Percentiles rank a stretch among this genome's conserved stretches.
These are phyloP conservation scores for Saccharum hybrid DNA, from an alignment of 202 grass and related monocot genomes.

Conservation along the genomic window DNA sequence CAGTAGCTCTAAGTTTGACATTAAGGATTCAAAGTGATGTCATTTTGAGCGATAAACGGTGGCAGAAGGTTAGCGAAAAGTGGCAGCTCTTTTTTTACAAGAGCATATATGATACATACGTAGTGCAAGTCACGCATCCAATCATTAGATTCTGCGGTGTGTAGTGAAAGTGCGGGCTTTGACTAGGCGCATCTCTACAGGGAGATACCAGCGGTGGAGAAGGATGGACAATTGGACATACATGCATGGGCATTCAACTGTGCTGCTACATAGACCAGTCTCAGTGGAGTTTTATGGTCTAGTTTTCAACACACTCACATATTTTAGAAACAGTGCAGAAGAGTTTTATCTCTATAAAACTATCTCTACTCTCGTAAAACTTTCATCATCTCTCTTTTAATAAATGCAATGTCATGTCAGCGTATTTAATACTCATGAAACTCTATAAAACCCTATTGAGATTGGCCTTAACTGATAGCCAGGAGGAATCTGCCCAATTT, in stretches of 20 bases:
- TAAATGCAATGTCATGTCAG: no score
- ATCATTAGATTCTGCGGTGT: constrained; percentile 46
- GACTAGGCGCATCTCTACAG: neutral
- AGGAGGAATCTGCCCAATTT: constrained; percentile 47
- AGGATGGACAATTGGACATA: neutral
- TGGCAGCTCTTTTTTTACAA: neutral
- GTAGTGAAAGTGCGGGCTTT: constrained; percentile 17
- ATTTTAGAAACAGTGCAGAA: no score
- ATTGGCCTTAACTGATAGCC: neutral
- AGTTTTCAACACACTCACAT: no score
- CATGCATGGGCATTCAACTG: constrained; percentile 9
- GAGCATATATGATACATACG: neutral
- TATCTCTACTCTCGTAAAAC: no score
- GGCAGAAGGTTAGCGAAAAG: constrained; percentile 16
- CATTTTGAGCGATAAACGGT: constrained; percentile 18
- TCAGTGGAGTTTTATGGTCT: no score
- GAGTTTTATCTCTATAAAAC: no score
- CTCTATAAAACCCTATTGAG: no score
- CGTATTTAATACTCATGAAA: no score
- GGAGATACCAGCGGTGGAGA: constrained; percentile 44
- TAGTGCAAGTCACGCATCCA: neutral
- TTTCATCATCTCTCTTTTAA: no score
- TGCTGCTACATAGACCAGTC: no score
- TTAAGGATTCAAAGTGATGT: constrained; percentile 34
- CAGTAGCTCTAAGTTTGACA: constrained; percentile 32